phyloP scores from a whole-genome alignment of 2,329 filamentous ascomycete species.

The Rutstroemia sydowiana region DNA sequence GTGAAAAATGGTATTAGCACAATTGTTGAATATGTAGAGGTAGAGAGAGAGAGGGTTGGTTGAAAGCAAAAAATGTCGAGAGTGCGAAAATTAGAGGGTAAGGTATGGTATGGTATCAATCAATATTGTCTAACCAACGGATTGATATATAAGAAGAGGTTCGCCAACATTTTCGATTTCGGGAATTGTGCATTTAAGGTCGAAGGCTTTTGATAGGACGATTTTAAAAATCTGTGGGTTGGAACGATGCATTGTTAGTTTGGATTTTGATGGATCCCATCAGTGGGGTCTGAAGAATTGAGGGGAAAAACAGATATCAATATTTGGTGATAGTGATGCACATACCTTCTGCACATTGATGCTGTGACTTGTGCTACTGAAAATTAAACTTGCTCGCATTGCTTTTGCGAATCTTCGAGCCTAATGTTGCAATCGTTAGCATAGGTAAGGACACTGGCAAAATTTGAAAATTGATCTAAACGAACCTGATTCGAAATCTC shows the following conservation, averaged over 20 bases:
- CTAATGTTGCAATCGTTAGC: constrained; percentile 38
- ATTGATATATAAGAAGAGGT: constrained; percentile 85
- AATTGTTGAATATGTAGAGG: too few species aligned
- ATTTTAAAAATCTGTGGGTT: constrained; percentile 93
- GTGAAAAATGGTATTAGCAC: too few species aligned
- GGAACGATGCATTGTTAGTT: not conserved
- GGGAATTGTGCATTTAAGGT: constrained; percentile 96
- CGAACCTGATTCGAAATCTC: constrained; percentile 92
- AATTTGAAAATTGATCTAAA: not conserved
- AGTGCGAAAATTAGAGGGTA: too few species aligned
- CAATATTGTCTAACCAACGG: constrained; percentile 28
- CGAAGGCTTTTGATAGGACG: constrained; percentile 95
- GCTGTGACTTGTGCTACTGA: constrained; percentile 97
- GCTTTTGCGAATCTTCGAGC: constrained; percentile 94
- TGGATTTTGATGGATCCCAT: not conserved
- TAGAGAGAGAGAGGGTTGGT: too few species aligned
- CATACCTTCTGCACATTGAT: constrained; percentile 98
- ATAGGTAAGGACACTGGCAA: not conserved
- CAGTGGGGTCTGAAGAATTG: too few species aligned
- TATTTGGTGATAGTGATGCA: not conserved
- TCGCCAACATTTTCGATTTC: constrained; percentile 98
- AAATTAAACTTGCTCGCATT: constrained; percentile 96
- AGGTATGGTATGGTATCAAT: not conserved
- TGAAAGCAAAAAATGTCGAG: too few species aligned
- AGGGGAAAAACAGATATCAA: not conserved